phyloP scores from a whole-genome alignment of 345 rosid species.

The Raphanus raphanistrum region DNA sequence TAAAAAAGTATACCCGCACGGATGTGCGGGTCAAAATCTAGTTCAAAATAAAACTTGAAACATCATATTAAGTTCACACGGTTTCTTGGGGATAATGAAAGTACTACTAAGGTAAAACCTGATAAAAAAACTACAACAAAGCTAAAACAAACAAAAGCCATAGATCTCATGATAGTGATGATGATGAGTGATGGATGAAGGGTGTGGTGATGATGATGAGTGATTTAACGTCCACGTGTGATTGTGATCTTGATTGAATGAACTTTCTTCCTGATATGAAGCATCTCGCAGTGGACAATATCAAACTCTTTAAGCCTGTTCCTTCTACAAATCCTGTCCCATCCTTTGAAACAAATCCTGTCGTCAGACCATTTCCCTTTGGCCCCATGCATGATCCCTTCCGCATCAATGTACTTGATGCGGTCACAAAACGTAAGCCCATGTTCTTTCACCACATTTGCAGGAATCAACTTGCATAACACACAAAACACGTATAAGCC shows the following conservation, averaged over 20 bases:
- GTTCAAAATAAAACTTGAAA: not conserved
- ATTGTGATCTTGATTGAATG: slow-evolving; percentile 16
- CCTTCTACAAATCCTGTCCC: slow-evolving; percentile 36
- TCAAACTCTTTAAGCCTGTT: slow-evolving; percentile 16
- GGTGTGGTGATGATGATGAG: not conserved
- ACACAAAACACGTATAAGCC: not conserved
- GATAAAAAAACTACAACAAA: not conserved
- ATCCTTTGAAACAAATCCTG: slow-evolving; percentile 23
- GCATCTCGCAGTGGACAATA: slow-evolving; percentile 6
- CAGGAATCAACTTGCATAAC: slow-evolving; percentile 28
- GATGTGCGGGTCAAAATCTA: too few relatives aligned
- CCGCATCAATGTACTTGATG: slow-evolving; percentile 20
- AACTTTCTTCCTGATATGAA: not conserved
- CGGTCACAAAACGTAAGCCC: not conserved
- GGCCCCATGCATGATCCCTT: slow-evolving; percentile 1
- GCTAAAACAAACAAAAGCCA: not conserved
- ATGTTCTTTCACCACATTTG: slow-evolving; percentile 1
- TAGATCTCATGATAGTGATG: not conserved
- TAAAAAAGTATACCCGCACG: too few relatives aligned
- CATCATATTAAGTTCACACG: not conserved
- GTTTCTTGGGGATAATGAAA: slow-evolving; percentile 8
- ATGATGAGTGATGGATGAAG: not conserved
- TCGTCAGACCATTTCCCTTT: slow-evolving; percentile 30
- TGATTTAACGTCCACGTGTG: not conserved
- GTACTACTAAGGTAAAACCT: not conserved